Evolutionary conservation across 1,284 basidiomycete species (phyloP).

Genomic region (Rhodotorula sp.): DNA sequence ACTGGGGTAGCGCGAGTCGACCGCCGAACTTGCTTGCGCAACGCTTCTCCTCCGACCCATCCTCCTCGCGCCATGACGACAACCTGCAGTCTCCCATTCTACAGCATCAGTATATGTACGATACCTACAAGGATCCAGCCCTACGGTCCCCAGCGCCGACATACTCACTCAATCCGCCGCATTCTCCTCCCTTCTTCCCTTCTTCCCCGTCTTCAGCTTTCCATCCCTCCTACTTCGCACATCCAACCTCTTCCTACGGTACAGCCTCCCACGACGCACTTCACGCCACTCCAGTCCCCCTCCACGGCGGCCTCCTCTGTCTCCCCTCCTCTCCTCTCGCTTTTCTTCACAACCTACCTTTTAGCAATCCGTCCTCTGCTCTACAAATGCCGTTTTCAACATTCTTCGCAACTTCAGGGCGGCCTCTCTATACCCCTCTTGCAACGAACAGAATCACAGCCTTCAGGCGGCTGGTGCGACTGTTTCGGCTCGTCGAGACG

Average conservation of each 20-base stretch:
- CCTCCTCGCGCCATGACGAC: too few relatives aligned
- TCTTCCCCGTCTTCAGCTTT: neutral
- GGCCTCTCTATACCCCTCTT: neutral
- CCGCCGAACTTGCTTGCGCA: too few relatives aligned
- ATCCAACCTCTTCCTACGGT: neutral
- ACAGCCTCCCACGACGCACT: neutral
- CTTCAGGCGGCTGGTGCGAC: neutral
- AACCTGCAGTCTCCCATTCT: too few relatives aligned
- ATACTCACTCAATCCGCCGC: too few relatives aligned
- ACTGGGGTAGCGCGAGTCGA: too few relatives aligned
- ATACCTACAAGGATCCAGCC: too few relatives aligned
- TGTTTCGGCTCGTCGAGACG: neutral
- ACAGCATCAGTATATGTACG: too few relatives aligned
- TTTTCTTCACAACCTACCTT: conserved; percentile 5
- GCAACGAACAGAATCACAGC: neutral
- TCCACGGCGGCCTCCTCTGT: too few relatives aligned
- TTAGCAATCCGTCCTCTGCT: neutral
- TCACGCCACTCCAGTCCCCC: neutral
- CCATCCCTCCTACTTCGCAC: neutral
- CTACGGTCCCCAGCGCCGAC: too few relatives aligned
- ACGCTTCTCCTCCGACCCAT: too few relatives aligned
- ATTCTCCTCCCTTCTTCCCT: neutral
- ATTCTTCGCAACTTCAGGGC: too few relatives aligned
- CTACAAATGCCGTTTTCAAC: neutral
- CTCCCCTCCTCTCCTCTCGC: conserved; percentile 2